These are phyloP conservation scores for Taphrina populina DNA, from an alignment of 1,139 yeast genomes.

Conservation along the genomic window DNA sequence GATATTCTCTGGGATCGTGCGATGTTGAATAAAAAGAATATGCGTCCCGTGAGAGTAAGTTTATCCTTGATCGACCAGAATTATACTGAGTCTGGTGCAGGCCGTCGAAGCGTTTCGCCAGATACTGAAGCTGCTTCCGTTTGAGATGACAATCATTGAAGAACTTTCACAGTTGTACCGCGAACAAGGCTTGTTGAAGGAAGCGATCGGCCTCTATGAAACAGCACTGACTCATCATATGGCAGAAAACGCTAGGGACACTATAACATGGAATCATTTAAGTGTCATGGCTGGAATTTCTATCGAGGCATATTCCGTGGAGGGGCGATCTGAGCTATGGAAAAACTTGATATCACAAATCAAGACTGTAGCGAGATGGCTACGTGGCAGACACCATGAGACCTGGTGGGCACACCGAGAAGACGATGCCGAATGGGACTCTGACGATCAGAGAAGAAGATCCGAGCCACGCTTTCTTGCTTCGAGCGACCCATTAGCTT, in stretches of 20 bases:
- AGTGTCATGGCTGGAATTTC: slow-evolving; percentile 80
- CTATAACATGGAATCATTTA: slow-evolving; percentile 82
- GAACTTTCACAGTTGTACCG: slow-evolving; percentile 77
- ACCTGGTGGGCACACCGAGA: slow-evolving; percentile 76
- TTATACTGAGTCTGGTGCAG: background rate
- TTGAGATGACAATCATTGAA: slow-evolving; percentile 60
- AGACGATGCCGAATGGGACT: slow-evolving; percentile 68
- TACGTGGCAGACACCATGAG: slow-evolving; percentile 66
- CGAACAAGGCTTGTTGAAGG: slow-evolving; percentile 69
- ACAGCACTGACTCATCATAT: slow-evolving; percentile 58
- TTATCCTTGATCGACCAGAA: background rate
- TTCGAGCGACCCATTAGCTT: slow-evolving; percentile 36
- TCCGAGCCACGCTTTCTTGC: slow-evolving; percentile 40
- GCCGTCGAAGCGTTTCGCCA: slow-evolving; percentile 75
- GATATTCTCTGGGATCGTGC: slow-evolving; percentile 50
- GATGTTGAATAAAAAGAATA: slow-evolving; percentile 50
- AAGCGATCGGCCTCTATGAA: slow-evolving; percentile 77
- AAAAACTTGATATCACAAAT: slow-evolving; percentile 62
- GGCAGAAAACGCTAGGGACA: slow-evolving; percentile 42
- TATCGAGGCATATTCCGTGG: slow-evolving; percentile 51
- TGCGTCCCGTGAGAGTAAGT: slow-evolving; percentile 48
- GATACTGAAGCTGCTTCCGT: slow-evolving; percentile 57
- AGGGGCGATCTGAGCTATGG: slow-evolving; percentile 52
- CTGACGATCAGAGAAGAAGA: slow-evolving; percentile 62
- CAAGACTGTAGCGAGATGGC: slow-evolving; percentile 77